Percentiles rank a stretch among this genome's conserved stretches.
Evolutionary conservation across 495 filamentous ascomycete species (phyloP).

Genomic region (Annulohypoxylon moriforme): DNA sequence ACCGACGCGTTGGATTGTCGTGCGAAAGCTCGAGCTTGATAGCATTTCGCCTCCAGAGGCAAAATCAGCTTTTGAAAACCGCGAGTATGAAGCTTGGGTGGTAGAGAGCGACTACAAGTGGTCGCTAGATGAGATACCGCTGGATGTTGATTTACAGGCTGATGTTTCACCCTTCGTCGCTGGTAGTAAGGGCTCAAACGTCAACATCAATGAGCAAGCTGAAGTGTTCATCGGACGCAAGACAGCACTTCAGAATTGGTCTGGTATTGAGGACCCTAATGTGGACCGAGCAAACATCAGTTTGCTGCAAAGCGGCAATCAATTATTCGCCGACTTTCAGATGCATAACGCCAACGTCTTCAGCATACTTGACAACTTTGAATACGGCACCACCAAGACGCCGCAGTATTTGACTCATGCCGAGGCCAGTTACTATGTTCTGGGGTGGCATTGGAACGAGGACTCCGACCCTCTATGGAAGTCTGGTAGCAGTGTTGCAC

Average conservation of each 20-base stretch:
- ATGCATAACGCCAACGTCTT: constrained; percentile 64
- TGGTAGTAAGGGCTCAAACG: neutral
- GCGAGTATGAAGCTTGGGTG: constrained; percentile 56
- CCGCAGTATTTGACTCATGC: constrained; percentile 43
- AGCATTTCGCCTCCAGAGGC: constrained; percentile 14
- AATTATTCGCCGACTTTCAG: constrained; percentile 64
- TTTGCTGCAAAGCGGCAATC: constrained; percentile 55
- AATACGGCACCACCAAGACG: constrained; percentile 40
- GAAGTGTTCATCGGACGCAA: constrained; percentile 64
- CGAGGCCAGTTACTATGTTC: constrained; percentile 58
- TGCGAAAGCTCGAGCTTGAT: constrained; percentile 47
- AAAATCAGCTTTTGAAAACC: constrained; percentile 12
- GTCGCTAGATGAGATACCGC: constrained; percentile 49
- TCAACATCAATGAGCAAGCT: constrained; percentile 54
- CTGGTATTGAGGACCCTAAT: constrained; percentile 1
- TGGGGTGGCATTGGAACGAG: constrained; percentile 62
- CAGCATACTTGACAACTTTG: constrained; percentile 60
- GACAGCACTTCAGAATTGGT: constrained; percentile 36
- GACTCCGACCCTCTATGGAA: neutral
- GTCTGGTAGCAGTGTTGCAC: neutral
- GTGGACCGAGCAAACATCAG: constrained; percentile 40
- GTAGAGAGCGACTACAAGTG: constrained; percentile 60
- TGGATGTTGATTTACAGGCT: constrained; percentile 56
- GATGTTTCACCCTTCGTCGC: constrained; percentile 62
- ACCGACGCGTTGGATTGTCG: constrained; percentile 59